Evolutionary conservation across 208 protist species (phyloP), one percentile per base, ranked within the genome.

Genomic region (Acanthamoeba triangularis): DNA sequence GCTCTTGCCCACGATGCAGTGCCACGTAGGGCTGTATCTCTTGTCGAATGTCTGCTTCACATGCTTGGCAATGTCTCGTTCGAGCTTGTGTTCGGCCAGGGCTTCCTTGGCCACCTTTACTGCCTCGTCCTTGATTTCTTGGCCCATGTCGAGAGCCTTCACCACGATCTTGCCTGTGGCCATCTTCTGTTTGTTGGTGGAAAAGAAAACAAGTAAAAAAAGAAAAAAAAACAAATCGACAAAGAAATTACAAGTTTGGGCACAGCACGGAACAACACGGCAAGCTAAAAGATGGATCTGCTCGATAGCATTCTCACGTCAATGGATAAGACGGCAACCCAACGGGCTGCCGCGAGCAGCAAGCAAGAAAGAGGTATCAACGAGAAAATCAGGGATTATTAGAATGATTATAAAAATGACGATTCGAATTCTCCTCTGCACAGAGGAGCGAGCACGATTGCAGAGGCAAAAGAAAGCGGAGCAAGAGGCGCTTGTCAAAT

Each of bases 1-100:
- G 98, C 99, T 99, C 94, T 99, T 98, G 90, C 99, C 99, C 33
- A 99, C 99, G 96, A 99, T 99, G 98, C 99, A 99, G 97, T 99
- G 99, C 99, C 99, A 99, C n/a, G 99, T 99, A n/a, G 99, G 99
- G 97, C 99, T 98, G 98, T 99, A 99, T 97, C 99, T 99, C 97
- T 99, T 99, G 96, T 99, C 99, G 97, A 99, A 99, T 94, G 94
- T 78, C 98, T 99, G 99, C 98, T 99, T 99, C 96, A 99, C 99
- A 98, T 99, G 99, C 13, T 99, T 99, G 10, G 99, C 99, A 95
- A 99, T 99, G 97, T 99, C 99, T 97, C 99, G 99, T 97, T 99
- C 99, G 94, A 99, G 99, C 97, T 99, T 99, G 98, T 99, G 99
- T 95, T 99, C 99, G 97, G 99, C 99, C 74, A 99, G 97, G 20